Conservation (phyloP, 2,329 filamentous ascomycete genomes). For the Purpureocillium lavendulum region DNA sequence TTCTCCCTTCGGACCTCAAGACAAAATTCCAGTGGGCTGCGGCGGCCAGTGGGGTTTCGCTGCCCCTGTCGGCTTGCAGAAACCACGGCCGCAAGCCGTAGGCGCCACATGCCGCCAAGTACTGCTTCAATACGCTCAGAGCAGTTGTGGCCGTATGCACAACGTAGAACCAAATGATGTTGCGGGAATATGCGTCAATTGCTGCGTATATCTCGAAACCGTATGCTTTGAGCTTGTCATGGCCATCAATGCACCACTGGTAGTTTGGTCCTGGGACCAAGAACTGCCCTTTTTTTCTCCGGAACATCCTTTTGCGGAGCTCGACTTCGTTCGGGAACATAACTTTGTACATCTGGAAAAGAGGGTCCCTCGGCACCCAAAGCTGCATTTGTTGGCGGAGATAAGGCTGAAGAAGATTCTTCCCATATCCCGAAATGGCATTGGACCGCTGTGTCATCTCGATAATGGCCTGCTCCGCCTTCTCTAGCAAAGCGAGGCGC, state of each 20-base stretch:
- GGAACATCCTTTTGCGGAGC: conserved; percentile 3
- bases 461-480: conserved; percentile 6
- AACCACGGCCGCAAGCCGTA: conserved; percentile 1
- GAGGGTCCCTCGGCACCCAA: not conserved
- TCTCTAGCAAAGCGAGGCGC: conserved; percentile 4
- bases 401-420: no score
- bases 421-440: conserved; percentile 1
- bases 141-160: conserved; percentile 1
- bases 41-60: not conserved
- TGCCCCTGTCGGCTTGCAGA: conserved; percentile 1
- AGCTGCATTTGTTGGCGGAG: not conserved
- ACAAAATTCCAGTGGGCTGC: conserved; percentile 1
- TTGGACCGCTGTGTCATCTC: conserved; percentile 4
- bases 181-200: conserved; percentile 6
- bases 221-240: conserved; percentile 7
- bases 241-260: conserved; percentile 5
- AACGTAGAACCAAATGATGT: conserved; percentile 7
- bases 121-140: conserved; percentile 5
- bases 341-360: conserved; percentile 1
- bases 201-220: conserved; percentile 6
- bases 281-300: conserved; percentile 4
- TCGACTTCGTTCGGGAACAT: conserved; percentile 5
- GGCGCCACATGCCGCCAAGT: not conserved
- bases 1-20: not conserved
- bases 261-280: conserved; percentile 5